phyloP scores from a whole-genome alignment of 2,329 filamentous ascomycete species.

The Colletotrichum plurivorum region DNA sequence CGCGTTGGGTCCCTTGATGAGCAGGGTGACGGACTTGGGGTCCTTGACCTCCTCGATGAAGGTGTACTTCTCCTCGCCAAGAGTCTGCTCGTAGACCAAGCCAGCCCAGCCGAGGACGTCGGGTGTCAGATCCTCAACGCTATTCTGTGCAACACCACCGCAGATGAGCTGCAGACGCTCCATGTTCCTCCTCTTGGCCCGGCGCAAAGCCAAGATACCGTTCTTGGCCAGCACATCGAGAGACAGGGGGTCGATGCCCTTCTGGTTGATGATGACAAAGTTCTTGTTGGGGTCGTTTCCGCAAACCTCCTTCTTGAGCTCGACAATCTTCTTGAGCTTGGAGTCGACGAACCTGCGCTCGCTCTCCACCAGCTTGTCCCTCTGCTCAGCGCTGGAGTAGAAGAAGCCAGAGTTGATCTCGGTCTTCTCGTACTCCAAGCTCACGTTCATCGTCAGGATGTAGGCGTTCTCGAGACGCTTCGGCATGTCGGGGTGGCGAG shows the following conservation, averaged over 20 bases:
- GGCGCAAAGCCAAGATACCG: constrained; percentile 91
- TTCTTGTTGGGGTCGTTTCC: constrained; percentile 93
- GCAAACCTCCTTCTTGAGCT: constrained; percentile 97
- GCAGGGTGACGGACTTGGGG: constrained; percentile 94
- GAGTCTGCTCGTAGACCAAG: constrained; percentile 94
- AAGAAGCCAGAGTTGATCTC: constrained; percentile 99
- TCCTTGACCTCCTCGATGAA: constrained; percentile 99
- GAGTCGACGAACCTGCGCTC: constrained; percentile 96
- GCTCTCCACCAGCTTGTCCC: constrained; percentile 97
- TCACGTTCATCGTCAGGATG: constrained; percentile 96
- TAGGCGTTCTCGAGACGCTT: constrained; percentile 96
- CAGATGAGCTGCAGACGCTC: constrained; percentile 96
- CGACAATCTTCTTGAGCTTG: constrained; percentile 97
- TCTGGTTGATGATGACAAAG: constrained; percentile 99
- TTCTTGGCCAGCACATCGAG: constrained; percentile 98
- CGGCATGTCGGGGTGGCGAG: constrained; percentile 97
- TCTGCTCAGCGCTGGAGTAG: constrained; percentile 96
- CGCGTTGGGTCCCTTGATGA: constrained; percentile 97
- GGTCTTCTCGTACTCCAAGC: constrained; percentile 98
- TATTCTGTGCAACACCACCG: constrained; percentile 93
- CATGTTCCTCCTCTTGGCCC: constrained; percentile 99
- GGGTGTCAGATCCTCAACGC: constrained; percentile 90
- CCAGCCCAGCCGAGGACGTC: constrained; percentile 96
- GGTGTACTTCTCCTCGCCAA: constrained; percentile 99
- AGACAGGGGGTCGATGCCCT: constrained; percentile 97